A percentile compares a stretch with the other conserved stretches of the same genome.
Evolutionary conservation across 768 basidiomycete genomes (phyloP).

Genomic region (Lactarius indigo): DNA sequence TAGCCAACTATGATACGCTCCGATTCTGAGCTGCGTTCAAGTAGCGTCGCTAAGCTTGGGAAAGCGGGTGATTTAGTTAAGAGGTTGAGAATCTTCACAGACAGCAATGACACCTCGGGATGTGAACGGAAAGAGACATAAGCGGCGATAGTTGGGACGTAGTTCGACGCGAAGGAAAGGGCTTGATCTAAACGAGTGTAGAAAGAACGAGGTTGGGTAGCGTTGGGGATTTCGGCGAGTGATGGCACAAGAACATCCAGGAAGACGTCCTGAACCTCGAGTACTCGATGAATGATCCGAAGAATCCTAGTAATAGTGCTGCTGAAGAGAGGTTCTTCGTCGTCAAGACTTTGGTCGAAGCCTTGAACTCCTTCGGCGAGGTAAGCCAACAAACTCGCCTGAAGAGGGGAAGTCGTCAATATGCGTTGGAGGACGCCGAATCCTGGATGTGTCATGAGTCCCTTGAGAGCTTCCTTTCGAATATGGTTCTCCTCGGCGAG

Average conservation of each 20-base stretch:
- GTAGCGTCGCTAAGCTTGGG: constrained; percentile 69
- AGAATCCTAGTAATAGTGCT: constrained; percentile 77
- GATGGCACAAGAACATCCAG: constrained; percentile 82
- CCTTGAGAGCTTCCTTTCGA: constrained; percentile 53
- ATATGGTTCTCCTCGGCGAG: constrained; percentile 48
- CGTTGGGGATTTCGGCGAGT: constrained; percentile 60
- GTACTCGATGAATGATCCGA: constrained; percentile 72
- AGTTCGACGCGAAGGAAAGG: constrained; percentile 62
- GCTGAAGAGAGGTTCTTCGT: constrained; percentile 68
- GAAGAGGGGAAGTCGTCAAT: constrained; percentile 68
- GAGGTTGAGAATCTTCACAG: constrained; percentile 69
- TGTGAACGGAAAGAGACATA: constrained; percentile 71
- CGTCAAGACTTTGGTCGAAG: constrained; percentile 65
- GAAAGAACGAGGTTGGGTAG: constrained; percentile 62
- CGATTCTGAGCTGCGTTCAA: constrained; percentile 79
- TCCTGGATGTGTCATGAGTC: constrained; percentile 74
- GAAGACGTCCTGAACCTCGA: constrained; percentile 88
- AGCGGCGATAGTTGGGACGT: constrained; percentile 77
- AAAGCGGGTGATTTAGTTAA: constrained; percentile 67
- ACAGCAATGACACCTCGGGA: constrained; percentile 68
- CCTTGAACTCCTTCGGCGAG: constrained; percentile 77
- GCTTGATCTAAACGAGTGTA: constrained; percentile 75
- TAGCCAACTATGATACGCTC: constrained; percentile 84
- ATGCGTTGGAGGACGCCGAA: constrained; percentile 81
- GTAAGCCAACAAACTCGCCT: constrained; percentile 71